Evolutionary conservation across 1,284 basidiomycete genomes (phyloP).

Genomic region (Cutaneotrichosporon spelunceum): DNA sequence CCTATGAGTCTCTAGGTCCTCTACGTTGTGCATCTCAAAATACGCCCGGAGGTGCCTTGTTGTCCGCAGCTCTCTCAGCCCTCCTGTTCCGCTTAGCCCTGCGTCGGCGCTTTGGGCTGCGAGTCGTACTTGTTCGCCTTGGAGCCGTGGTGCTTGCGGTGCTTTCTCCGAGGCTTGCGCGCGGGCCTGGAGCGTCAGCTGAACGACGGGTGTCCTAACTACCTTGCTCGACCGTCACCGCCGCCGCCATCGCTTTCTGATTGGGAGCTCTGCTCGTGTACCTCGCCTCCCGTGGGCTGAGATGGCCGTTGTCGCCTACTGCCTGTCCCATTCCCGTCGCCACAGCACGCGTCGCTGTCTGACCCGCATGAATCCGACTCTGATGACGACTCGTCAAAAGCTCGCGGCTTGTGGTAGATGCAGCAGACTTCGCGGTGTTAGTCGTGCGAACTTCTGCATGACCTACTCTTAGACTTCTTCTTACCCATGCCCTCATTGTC

Average conservation of each 20-base stretch:
- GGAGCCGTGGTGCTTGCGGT: constrained; percentile 10
- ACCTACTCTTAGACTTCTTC: constrained; percentile 55
- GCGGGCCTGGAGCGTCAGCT: constrained; percentile 4
- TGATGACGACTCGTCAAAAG: constrained; percentile 52
- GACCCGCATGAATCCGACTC: constrained; percentile 46
- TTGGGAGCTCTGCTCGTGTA: constrained; percentile 19
- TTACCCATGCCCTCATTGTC: constrained; percentile 54
- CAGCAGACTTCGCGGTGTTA: constrained; percentile 52
- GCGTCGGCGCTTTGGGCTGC: constrained; percentile 8
- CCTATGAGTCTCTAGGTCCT: neutral
- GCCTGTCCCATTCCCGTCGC: neutral
- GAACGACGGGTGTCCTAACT: neutral
- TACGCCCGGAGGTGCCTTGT: neutral
- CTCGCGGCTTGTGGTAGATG: constrained; percentile 54
- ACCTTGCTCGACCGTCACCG: constrained; percentile 23
- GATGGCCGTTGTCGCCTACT: neutral
- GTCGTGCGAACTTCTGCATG: no score
- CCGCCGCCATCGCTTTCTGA: constrained; percentile 23
- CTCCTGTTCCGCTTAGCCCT: neutral
- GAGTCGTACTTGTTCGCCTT: constrained; percentile 27
- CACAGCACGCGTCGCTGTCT: constrained; percentile 22
- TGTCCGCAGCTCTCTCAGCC: neutral
- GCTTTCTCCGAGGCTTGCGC: constrained; percentile 13
- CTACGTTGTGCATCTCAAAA: neutral
- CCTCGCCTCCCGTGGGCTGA: neutral